Percentiles rank a stretch among this genome's conserved stretches.
These are phyloP conservation scores for Backusella tarrabulga DNA, from an alignment of 192 early-diverging fungal genomes.

Conservation along the genomic window DNA sequence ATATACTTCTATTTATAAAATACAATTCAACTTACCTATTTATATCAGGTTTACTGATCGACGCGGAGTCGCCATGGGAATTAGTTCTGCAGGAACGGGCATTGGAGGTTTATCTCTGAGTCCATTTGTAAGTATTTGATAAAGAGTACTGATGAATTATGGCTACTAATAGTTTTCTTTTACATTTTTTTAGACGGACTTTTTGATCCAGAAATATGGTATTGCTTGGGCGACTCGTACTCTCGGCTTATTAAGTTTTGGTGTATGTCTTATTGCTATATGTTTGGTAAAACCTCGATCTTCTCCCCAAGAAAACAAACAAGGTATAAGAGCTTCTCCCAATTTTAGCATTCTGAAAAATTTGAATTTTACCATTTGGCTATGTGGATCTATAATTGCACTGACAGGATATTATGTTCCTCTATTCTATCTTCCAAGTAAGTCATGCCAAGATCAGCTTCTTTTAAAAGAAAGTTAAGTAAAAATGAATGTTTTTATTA, in stretches of 20 bases:
- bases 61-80: slow-evolving; percentile 59
- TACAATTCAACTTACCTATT: background rate
- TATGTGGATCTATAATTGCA: slow-evolving; percentile 17
- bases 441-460: background rate
- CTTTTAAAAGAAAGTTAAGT: background rate
- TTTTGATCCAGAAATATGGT: slow-evolving; percentile 52
- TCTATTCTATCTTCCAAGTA: slow-evolving; percentile 34
- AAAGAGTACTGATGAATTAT: background rate
- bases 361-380: slow-evolving; percentile 33
- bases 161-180: slow-evolving; percentile 39
- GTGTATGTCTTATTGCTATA: slow-evolving; percentile 22
- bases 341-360: slow-evolving; percentile 9
- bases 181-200: slow-evolving; percentile 36
- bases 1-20: background rate
- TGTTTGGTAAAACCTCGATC: slow-evolving; percentile 17
- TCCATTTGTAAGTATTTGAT: slow-evolving; percentile 39
- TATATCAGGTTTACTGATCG: slow-evolving; percentile 48
- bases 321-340: background rate
- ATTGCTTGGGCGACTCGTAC: slow-evolving; percentile 47
- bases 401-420: slow-evolving; percentile 41
- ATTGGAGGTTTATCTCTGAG: slow-evolving; percentile 53
- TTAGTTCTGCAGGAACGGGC: slow-evolving; percentile 61
- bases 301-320: background rate
- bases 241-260: slow-evolving; percentile 56
- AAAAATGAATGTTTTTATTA: background rate